These are phyloP conservation scores for Epipyxis sp. DNA, from an alignment of 108 stramenopile genomes.

Conservation along the genomic window DNA sequence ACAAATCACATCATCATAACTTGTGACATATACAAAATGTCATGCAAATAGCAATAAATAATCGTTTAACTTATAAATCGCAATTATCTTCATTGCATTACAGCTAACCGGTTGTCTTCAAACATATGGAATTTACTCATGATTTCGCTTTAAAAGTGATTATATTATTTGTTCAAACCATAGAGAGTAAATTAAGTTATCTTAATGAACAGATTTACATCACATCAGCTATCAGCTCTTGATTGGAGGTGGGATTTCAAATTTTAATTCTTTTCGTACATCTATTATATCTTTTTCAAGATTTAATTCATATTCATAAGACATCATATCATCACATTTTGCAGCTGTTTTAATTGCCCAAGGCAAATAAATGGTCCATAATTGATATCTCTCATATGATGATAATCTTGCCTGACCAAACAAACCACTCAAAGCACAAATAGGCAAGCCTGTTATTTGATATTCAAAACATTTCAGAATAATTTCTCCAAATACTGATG, in stretches of 20 bases:
- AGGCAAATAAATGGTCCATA: not conserved
- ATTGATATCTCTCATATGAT: not conserved
- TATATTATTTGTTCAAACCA: no score
- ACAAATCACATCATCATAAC: no score
- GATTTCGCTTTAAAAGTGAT: no score
- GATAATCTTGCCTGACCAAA: slow-evolving; percentile 40
- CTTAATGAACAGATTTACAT: no score
- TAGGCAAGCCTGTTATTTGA: slow-evolving; percentile 87
- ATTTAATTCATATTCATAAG: not conserved
- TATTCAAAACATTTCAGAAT: slow-evolving; percentile 93
- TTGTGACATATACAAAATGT: no score
- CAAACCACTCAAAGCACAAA: slow-evolving; percentile 56
- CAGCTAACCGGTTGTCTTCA: no score
- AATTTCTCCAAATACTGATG: slow-evolving; percentile 87
- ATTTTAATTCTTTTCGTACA: not conserved
- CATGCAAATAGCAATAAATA: no score
- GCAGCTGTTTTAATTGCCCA: not conserved
- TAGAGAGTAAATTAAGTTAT: no score
- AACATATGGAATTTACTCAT: no score
- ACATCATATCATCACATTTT: not conserved
- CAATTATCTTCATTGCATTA: no score
- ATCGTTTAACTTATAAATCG: no score
- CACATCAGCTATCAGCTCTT: no score
- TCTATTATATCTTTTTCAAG: not conserved
- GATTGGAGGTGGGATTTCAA: not conserved